Conservation (phyloP, 2,329 filamentous ascomycete genomes). For the Ophioceras dolichostomum region DNA sequence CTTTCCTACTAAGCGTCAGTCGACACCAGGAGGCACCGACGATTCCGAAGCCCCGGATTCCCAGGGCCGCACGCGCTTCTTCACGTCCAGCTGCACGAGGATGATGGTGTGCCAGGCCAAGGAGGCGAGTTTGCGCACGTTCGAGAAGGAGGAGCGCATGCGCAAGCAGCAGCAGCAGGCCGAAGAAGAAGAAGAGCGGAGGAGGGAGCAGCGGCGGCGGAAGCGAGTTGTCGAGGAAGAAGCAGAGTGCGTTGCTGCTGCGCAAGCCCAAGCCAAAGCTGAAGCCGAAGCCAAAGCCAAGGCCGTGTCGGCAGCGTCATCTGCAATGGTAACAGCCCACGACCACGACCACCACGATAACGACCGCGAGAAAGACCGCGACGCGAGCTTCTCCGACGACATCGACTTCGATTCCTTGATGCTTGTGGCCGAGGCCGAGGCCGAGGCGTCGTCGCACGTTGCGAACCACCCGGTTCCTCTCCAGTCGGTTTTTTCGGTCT, state of each 20-base stretch:
- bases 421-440: too few species aligned
- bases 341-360: too few species aligned
- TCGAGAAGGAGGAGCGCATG: conserved; percentile 1
- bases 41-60: conserved; percentile 2
- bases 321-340: too few species aligned
- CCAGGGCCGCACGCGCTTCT: conserved; percentile 1
- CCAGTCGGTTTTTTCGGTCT: too few species aligned
- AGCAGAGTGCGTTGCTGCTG: not conserved
- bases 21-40: not conserved
- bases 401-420: too few species aligned
- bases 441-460: too few species aligned
- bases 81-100: conserved; percentile 1
- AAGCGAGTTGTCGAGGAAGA: too few species aligned
- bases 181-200: not conserved
- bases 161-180: not conserved
- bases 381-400: too few species aligned
- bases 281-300: not conserved
- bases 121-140: conserved; percentile 1
- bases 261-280: not conserved
- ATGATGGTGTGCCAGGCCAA: not conserved
- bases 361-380: too few species aligned
- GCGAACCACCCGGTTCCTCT: too few species aligned
- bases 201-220: not conserved
- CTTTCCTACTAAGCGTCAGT: not conserved
- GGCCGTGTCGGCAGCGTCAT: too few species aligned